phyloP scores from a whole-genome alignment of 179 eudicot species.

The Dionaea muscipula region DNA sequence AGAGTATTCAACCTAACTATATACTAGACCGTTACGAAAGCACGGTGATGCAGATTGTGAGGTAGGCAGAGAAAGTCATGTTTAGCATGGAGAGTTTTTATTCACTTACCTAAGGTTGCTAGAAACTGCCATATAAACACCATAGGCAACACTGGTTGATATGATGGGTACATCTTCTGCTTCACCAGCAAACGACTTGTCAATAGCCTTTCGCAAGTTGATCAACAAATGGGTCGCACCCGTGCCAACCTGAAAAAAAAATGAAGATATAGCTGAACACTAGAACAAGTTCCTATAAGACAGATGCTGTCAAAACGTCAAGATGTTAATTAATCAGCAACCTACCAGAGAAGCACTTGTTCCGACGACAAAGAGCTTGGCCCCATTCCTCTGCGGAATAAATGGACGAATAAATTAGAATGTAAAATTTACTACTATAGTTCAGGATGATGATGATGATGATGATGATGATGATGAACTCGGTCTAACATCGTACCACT shows the following conservation, averaged over 20 bases:
- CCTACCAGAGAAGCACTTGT: constrained; percentile 57
- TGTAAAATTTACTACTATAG: too few relatives aligned
- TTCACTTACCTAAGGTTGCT: constrained; percentile 67
- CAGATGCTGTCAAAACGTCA: not conserved
- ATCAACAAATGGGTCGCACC: constrained; percentile 61
- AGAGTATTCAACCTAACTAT: too few relatives aligned
- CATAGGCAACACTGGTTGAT: constrained; percentile 67
- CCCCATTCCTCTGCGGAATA: constrained; percentile 53
- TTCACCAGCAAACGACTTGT: constrained; percentile 56
- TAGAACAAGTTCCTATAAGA: too few relatives aligned
- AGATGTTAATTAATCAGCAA: not conserved
- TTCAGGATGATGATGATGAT: too few relatives aligned
- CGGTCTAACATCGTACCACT: constrained; percentile 22
- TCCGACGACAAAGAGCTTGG: constrained; percentile 60
- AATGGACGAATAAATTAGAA: not conserved
- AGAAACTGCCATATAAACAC: constrained; percentile 72
- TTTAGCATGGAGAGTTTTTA: too few relatives aligned
- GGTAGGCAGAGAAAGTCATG: too few relatives aligned
- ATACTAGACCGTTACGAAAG: too few relatives aligned
- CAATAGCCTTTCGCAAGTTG: constrained; percentile 45
- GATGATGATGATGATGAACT: not conserved
- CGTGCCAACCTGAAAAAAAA: constrained; percentile 53
- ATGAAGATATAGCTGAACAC: not conserved
- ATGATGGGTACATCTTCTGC: constrained; percentile 71
- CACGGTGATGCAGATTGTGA: too few relatives aligned